Base-by-base conservation (phyloP, 225 moss, liverwort and hornwort genomes). In the Bryum argenteum region DNA sequence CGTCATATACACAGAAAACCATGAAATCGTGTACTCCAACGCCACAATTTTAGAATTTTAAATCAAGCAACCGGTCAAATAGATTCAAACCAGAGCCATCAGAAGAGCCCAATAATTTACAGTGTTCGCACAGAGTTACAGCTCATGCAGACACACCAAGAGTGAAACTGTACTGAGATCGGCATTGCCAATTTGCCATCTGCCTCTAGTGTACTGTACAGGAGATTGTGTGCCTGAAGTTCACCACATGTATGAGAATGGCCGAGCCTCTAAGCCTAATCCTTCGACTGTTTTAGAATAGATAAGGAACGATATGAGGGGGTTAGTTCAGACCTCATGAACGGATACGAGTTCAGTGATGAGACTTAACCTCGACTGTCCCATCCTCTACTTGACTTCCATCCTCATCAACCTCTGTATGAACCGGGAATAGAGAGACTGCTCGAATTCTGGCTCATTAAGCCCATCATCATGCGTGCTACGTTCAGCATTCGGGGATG, bases 341-440 rank as follows among this genome's bases (percentile, higher is more conserved):
- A 74, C 55, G 3, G 76, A 57, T 8, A 83, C 40, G 23, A 72
- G 18, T 71, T 80, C 79, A 8, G 68, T 65, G 65, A 77, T 70
- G 12, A n/a, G n/a, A n/a, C n/a, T n/a, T n/a, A n/a, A n/a, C 65
- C 9, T n/a, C 80, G 28, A 48, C 12, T 13, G 18, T 10, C 1
- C 18, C 58, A 28, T 79, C 74, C 63, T 70, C 74, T 5, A 56
- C 51, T 65, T 65, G 57, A 18, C 20, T 52, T 42, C 54, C 42
- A 17, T 50, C 43, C 4, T 6, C 43, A n/a, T n/a, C n/a, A 37
- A 21, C 14, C 68, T 77, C 77, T 1, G 72, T 67, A 57, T 81
- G 63, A 5, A 71, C 81, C 8, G 80, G 76, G 50, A 19, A 37
- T 61, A 18, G 3, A 66, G 81, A 53, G 41, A 7, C 23, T 37